Conservation (phyloP, 1,139 yeast genomes). For the Taphrina deformans region DNA sequence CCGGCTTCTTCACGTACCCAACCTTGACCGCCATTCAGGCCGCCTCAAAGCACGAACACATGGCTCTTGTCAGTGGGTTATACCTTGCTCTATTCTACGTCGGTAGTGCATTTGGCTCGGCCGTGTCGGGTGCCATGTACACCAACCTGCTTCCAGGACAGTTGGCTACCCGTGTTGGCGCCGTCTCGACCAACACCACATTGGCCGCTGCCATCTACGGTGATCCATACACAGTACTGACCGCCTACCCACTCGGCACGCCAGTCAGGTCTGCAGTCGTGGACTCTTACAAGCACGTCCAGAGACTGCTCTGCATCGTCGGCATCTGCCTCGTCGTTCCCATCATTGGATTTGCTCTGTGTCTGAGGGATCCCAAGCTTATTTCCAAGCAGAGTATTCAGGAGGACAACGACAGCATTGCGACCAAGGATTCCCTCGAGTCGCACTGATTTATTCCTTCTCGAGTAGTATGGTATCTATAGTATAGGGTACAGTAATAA, state of each 20-base stretch:
- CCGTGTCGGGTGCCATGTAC: constrained; percentile 68
- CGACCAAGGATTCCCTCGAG: constrained; percentile 1
- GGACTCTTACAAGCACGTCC: constrained; percentile 44
- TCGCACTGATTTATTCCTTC: background rate
- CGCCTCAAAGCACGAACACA: constrained; percentile 60
- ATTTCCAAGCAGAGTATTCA: constrained; percentile 18
- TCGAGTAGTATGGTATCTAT: background rate
- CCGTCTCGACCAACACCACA: constrained; percentile 32
- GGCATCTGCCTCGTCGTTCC: constrained; percentile 48
- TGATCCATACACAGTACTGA: constrained; percentile 35
- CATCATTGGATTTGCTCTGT: constrained; percentile 21
- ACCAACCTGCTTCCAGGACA: constrained; percentile 51
- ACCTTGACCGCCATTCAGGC: constrained; percentile 59
- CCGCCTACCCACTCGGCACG: constrained; percentile 35
- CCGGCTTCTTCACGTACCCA: constrained; percentile 62
- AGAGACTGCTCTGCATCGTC: constrained; percentile 57
- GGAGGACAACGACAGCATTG: constrained; percentile 19
- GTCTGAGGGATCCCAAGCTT: constrained; percentile 31
- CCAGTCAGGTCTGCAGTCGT: constrained; percentile 37
- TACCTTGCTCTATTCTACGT: constrained; percentile 58
- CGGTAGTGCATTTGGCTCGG: constrained; percentile 59
- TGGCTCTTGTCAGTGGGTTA: constrained; percentile 63
- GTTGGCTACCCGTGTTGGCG: constrained; percentile 43
- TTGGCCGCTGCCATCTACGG: constrained; percentile 38
- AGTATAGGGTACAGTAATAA: background rate